A percentile compares a stretch with the other conserved stretches of the same genome.
Conservation (phyloP, 2,329 filamentous ascomycete genomes). For the Aspergillus sp. region DNA sequence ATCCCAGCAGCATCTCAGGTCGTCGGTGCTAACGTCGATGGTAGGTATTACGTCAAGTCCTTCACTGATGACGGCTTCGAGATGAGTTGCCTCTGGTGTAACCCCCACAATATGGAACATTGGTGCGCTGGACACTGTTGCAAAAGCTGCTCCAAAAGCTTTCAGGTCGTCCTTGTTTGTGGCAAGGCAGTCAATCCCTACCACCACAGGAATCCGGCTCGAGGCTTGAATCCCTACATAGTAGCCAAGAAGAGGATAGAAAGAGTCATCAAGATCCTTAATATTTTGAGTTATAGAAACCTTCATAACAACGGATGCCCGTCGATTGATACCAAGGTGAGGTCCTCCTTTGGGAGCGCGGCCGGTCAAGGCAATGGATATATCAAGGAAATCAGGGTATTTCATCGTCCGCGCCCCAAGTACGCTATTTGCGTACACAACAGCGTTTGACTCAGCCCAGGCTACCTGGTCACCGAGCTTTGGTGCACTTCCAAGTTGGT, state of each 20-base stretch:
- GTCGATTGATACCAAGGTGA: slow-evolving; percentile 18
- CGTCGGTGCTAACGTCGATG: slow-evolving; percentile 1
- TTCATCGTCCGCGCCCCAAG: slow-evolving; percentile 40
- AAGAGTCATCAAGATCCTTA: slow-evolving; percentile 22
- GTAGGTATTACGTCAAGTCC: background rate
- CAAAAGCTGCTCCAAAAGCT: slow-evolving; percentile 40
- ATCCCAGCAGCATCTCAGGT: slow-evolving; percentile 9
- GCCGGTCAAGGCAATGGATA: slow-evolving; percentile 39
- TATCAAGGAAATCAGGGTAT: slow-evolving; percentile 41
- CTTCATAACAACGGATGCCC: slow-evolving; percentile 4
- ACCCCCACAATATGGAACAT: slow-evolving; percentile 40
- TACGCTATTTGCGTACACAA: slow-evolving; percentile 41
- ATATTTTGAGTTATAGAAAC: background rate
- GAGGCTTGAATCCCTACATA: slow-evolving; percentile 23
- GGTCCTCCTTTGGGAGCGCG: slow-evolving; percentile 22
- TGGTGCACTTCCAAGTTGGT: slow-evolving; percentile 31
- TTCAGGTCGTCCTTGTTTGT: slow-evolving; percentile 30
- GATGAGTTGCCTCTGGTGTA: slow-evolving; percentile 29
- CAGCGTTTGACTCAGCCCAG: slow-evolving; percentile 42
- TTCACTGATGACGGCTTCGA: slow-evolving; percentile 3
- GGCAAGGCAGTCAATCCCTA: slow-evolving; percentile 21
- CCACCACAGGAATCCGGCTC: slow-evolving; percentile 28
- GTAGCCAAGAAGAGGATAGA: slow-evolving; percentile 37
- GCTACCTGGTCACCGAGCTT: slow-evolving; percentile 33
- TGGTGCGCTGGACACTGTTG: slow-evolving; percentile 34